Conservation (phyloP, 108 stramenopile species). For the Pseudonitzschia multistriata region DNA sequence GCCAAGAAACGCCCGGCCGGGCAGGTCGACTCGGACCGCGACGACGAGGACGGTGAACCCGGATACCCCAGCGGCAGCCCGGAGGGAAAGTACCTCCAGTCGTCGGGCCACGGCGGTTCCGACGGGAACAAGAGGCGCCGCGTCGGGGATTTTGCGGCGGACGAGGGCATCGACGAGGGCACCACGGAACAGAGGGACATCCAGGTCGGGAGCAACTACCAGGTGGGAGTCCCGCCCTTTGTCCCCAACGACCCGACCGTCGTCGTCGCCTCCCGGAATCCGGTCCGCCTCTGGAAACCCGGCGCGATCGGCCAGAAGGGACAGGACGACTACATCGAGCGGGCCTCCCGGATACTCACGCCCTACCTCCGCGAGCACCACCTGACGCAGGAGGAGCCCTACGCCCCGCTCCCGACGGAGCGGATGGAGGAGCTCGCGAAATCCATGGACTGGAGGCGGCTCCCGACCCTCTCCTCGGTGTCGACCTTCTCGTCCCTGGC, state of each 20-base stretch:
- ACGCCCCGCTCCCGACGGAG: constrained; percentile 43
- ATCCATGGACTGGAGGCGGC: constrained; percentile 12
- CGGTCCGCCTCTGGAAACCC: constrained; percentile 66
- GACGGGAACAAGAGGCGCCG: constrained; percentile 17
- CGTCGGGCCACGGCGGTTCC: background rate
- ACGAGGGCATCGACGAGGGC: constrained; percentile 51
- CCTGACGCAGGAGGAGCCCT: constrained; percentile 38
- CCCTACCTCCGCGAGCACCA: constrained; percentile 40
- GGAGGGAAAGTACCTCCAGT: background rate
- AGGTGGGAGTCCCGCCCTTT: constrained; percentile 58
- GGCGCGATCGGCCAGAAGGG: constrained; percentile 33
- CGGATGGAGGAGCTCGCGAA: constrained; percentile 26
- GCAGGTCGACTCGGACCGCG: constrained; percentile 9
- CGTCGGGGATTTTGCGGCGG: constrained; percentile 20
- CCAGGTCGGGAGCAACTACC: constrained; percentile 67
- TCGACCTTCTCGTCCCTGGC: constrained; percentile 41
- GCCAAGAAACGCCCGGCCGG: background rate
- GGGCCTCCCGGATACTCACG: constrained; percentile 45
- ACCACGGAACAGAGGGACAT: constrained; percentile 51
- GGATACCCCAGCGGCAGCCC: background rate
- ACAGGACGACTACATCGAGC: constrained; percentile 42
- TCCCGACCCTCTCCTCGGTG: constrained; percentile 40
- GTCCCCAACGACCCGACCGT: constrained; percentile 20
- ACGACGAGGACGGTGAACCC: background rate
- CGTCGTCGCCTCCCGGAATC: constrained; percentile 34